phyloP scores from a whole-genome alignment of 2,329 filamentous ascomycete species.

The Westerdykella sp. region DNA sequence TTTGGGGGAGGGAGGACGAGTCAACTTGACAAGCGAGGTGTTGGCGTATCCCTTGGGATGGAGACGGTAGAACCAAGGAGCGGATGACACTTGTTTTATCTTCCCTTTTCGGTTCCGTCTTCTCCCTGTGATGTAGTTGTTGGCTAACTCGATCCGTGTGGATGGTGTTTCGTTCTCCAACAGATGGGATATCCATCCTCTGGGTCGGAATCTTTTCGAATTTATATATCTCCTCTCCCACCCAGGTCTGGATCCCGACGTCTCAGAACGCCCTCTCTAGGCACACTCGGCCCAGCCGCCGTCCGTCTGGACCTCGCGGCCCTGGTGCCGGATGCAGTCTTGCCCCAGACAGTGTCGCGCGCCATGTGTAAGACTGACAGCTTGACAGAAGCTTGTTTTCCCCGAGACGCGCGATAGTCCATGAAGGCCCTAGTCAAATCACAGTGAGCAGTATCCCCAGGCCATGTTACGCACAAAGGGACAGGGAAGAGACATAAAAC shows the following conservation, averaged over 20 bases:
- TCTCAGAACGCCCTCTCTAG: slow-evolving; percentile 23
- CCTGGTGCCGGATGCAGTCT: neutral
- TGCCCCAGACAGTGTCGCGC: neutral
- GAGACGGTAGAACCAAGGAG: too few species aligned
- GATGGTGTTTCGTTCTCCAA: too few species aligned
- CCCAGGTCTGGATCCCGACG: slow-evolving; percentile 27
- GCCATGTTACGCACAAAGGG: too few species aligned
- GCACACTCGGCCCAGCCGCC: slow-evolving; percentile 12
- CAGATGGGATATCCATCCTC: too few species aligned
- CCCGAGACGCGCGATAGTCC: neutral
- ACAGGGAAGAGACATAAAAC: slow-evolving; percentile 1
- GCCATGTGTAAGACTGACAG: neutral
- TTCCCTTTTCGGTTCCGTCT: neutral
- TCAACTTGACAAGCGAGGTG: neutral
- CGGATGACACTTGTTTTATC: too few species aligned
- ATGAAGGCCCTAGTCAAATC: neutral
- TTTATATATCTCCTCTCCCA: slow-evolving; percentile 20
- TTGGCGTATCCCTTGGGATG: too few species aligned
- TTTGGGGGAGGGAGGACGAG: neutral
- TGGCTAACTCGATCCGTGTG: neutral
- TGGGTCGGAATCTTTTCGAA: neutral
- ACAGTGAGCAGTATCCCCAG: neutral
- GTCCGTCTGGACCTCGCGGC: neutral
- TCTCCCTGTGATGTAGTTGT: neutral
- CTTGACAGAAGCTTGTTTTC: too few species aligned